phyloP scores from a whole-genome alignment of 257 asterid genomes.

The Euphrasia confusa region DNA sequence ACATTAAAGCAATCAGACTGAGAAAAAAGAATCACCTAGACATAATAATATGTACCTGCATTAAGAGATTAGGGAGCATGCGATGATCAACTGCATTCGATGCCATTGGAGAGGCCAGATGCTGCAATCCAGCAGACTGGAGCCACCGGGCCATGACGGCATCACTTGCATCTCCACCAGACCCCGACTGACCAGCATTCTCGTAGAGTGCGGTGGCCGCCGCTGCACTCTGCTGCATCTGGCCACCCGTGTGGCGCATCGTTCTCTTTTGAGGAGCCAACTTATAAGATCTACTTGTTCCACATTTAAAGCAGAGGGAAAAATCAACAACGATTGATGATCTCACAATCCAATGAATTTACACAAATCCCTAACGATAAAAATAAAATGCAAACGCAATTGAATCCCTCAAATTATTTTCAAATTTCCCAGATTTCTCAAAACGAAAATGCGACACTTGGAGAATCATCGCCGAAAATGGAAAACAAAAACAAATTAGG shows the following conservation, averaged over 20 bases:
- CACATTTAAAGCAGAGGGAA: slow-evolving; percentile 35
- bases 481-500: slow-evolving; percentile 3
- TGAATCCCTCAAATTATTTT: slow-evolving; percentile 20
- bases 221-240: slow-evolving; percentile 85
- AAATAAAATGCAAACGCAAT: slow-evolving; percentile 27
- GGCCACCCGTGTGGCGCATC: slow-evolving; percentile 90
- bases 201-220: slow-evolving; percentile 87
- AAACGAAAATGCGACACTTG: slow-evolving; percentile 14
- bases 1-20: not conserved
- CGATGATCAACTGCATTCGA: slow-evolving; percentile 69
- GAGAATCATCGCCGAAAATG: slow-evolving; percentile 20
- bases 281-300: slow-evolving; percentile 63
- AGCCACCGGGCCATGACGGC: slow-evolving; percentile 99
- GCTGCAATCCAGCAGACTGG: slow-evolving; percentile 99
- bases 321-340: not conserved
- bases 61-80: slow-evolving; percentile 62
- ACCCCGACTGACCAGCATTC: slow-evolving; percentile 64
- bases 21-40: not conserved
- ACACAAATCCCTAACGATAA: slow-evolving; percentile 20
- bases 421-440: not conserved
- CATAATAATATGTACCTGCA: slow-evolving; percentile 53
- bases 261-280: slow-evolving; percentile 98
- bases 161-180: slow-evolving; percentile 85
- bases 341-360: slow-evolving; percentile 6
- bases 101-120: slow-evolving; percentile 94